These are phyloP conservation scores for Panicum virgatum DNA, from an alignment of 202 grass and related monocot species.

Conservation along the genomic window DNA sequence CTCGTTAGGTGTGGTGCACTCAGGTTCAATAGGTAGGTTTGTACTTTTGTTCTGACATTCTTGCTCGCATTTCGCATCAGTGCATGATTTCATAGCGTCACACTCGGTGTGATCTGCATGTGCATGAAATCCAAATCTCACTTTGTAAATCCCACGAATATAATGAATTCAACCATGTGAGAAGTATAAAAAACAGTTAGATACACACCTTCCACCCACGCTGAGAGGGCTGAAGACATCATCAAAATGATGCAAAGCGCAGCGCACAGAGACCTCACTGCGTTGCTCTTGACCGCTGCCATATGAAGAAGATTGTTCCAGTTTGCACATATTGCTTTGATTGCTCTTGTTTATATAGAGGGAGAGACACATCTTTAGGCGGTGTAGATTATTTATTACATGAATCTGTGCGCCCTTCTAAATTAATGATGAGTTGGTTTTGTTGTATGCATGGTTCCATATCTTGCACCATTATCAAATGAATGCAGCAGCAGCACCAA, in stretches of 20 bases:
- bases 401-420: neutral
- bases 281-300: neutral
- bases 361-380: neutral
- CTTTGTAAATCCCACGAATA: neutral
- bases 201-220: neutral
- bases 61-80: neutral
- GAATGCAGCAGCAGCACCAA: no score
- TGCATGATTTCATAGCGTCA: neutral
- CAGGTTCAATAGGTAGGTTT: no score
- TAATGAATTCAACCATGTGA: neutral
- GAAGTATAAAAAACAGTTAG: neutral
- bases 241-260: neutral
- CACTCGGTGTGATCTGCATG: neutral
- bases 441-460: neutral
- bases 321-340: neutral
- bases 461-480: neutral
- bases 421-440: neutral
- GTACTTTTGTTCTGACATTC: neutral
- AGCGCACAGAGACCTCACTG: neutral
- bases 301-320: neutral
- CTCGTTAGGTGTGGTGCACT: no score
- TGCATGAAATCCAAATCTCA: neutral
- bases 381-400: neutral
- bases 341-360: neutral
- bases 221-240: neutral